Conservation (phyloP, 169 alveolate species). For the Plasmodium gonderi region DNA sequence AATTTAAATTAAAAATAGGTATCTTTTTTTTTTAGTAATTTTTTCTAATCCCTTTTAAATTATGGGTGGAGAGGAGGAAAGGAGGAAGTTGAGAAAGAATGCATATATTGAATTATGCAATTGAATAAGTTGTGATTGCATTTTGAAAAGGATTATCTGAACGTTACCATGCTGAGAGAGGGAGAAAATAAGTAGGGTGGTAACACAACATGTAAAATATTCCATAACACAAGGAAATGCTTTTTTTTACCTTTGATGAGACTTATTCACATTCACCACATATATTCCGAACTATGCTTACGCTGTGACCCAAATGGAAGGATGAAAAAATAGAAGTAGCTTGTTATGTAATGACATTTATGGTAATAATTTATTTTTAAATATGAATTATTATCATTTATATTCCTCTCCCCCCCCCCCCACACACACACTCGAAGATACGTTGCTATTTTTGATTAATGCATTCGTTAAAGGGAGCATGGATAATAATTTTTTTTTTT, state of each 20-base stretch:
- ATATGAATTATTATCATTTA: background rate
- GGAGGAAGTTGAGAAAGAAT: background rate
- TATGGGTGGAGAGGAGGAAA: background rate
- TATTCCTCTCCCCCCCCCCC: background rate
- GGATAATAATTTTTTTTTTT: background rate
- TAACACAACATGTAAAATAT: background rate
- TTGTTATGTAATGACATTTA: background rate
- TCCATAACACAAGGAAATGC: background rate
- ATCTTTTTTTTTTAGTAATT: slow-evolving; percentile 4
- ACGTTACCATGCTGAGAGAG: slow-evolving; percentile 1
- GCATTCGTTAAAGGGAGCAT: background rate
- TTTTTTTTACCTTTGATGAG: background rate
- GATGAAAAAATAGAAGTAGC: background rate
- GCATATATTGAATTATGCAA: background rate
- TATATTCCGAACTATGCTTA: background rate
- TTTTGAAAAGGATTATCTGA: background rate
- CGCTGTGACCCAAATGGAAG: background rate
- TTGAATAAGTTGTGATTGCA: background rate
- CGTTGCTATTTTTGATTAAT: background rate
- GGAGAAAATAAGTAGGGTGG: too few species aligned
- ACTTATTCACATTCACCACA: background rate
- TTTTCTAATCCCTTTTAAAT: background rate
- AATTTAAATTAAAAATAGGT: background rate
- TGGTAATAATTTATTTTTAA: background rate
- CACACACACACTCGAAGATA: too few species aligned